A percentile compares a stretch with the other conserved stretches of the same genome.
Conservation (phyloP, 192 early-diverging fungal species). For the Phlyctochytrium arcticum region DNA sequence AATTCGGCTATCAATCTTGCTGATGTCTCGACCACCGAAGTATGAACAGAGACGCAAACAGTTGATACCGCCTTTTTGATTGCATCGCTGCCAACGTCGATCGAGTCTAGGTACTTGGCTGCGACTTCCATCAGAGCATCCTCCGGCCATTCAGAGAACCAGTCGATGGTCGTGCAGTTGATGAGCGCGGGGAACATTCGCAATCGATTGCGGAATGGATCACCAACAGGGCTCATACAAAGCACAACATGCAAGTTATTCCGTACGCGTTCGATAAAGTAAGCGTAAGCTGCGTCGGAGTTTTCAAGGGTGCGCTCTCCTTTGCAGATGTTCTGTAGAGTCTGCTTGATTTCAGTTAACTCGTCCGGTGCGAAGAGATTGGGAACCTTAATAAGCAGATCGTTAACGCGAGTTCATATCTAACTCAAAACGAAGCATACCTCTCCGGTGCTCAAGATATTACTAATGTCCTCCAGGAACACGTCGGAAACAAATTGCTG, state of each 20-base stretch:
- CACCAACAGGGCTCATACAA: constrained; percentile 59
- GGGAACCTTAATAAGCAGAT: constrained; percentile 50
- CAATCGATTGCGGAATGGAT: constrained; percentile 51
- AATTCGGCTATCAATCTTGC: constrained; percentile 46
- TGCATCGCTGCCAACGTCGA: constrained; percentile 47
- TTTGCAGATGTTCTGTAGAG: constrained; percentile 29
- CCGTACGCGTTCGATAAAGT: constrained; percentile 54
- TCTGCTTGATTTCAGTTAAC: constrained; percentile 44
- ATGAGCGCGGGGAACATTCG: constrained; percentile 57
- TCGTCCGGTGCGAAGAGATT: constrained; percentile 53
- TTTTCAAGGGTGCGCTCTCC: constrained; percentile 28
- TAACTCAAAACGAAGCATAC: too few species aligned
- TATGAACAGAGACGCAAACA: constrained; percentile 54
- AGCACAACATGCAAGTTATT: constrained; percentile 52
- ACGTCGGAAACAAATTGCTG: constrained; percentile 51
- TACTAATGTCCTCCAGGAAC: constrained; percentile 56
- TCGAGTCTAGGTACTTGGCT: constrained; percentile 44
- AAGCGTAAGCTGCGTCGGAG: constrained; percentile 35
- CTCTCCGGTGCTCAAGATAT: constrained; percentile 58
- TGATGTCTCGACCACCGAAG: constrained; percentile 52
- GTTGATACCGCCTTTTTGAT: constrained; percentile 45
- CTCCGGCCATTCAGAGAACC: constrained; percentile 61
- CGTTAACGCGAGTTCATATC: too few species aligned
- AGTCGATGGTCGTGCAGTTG: constrained; percentile 59
- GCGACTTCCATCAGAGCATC: constrained; percentile 54